Evolutionary conservation across 768 basidiomycete species (phyloP).

Genomic region (Rhizopogon salebrosus): DNA sequence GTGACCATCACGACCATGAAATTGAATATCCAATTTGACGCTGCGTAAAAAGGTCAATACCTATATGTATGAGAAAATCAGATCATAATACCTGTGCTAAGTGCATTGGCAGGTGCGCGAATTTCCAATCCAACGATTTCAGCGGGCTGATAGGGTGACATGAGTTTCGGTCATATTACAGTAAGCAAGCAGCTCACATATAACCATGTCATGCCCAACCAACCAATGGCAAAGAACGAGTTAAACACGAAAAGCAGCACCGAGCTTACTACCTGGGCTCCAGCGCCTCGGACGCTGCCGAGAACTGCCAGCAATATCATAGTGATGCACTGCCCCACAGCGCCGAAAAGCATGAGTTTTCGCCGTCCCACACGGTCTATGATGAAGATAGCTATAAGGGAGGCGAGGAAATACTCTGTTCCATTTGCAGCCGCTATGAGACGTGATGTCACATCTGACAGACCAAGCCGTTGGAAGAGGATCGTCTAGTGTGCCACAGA

Average conservation of each 20-base stretch:
- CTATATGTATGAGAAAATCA: neutral
- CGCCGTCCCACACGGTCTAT: conserved; percentile 73
- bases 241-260: conserved; percentile 67
- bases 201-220: conserved; percentile 70
- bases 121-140: conserved; percentile 61
- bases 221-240: conserved; percentile 64
- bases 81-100: conserved; percentile 39
- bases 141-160: conserved; percentile 38
- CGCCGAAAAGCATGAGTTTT: conserved; percentile 66
- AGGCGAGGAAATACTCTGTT: conserved; percentile 69
- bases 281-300: conserved; percentile 44
- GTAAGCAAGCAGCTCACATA: conserved; percentile 35
- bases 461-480: conserved; percentile 53
- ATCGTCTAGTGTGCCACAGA: conserved; percentile 31
- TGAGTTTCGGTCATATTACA: neutral
- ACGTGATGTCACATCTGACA: conserved; percentile 51
- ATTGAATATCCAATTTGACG: conserved; percentile 52
- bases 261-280: conserved; percentile 45
- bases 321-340: conserved; percentile 50
- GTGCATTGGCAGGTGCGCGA: conserved; percentile 59
- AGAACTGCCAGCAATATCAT: conserved; percentile 58
- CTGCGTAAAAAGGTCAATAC: conserved; percentile 4
- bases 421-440: conserved; percentile 65
- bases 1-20: conserved; percentile 59
- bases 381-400: conserved; percentile 63